Conservation (phyloP, 495 filamentous ascomycete species). For the Penicillium cinerascens region DNA sequence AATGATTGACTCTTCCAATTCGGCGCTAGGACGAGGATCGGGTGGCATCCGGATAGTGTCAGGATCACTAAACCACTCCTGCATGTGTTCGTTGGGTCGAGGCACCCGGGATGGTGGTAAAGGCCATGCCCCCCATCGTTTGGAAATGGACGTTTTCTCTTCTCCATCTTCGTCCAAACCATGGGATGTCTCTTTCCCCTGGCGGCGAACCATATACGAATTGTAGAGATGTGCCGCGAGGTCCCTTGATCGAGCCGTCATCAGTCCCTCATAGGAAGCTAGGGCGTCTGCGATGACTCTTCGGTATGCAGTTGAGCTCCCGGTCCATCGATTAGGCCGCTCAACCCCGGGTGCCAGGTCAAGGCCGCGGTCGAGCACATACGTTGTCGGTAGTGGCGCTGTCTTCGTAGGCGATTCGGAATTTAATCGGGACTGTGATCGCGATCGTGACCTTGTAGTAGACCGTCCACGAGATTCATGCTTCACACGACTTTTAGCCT, state of each 20-base stretch:
- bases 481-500: not conserved
- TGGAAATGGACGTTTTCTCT: constrained; percentile 35
- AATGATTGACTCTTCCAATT: constrained; percentile 63
- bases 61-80: constrained; percentile 39
- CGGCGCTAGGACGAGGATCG: constrained; percentile 47
- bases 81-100: constrained; percentile 45
- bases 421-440: not conserved
- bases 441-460: not conserved
- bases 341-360: constrained; percentile 23
- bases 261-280: constrained; percentile 36
- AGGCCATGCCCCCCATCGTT: constrained; percentile 78
- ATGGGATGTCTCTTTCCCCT: constrained; percentile 30
- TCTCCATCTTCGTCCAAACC: constrained; percentile 15
- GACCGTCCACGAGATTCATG: not conserved
- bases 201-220: constrained; percentile 56
- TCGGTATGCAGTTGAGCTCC: constrained; percentile 57
- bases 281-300: constrained; percentile 54
- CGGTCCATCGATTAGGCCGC: constrained; percentile 52
- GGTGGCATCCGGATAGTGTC: constrained; percentile 44
- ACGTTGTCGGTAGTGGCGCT: constrained; percentile 1
- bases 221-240: constrained; percentile 77
- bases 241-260: constrained; percentile 56
- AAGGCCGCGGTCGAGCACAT: constrained; percentile 21
- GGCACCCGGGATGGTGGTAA: constrained; percentile 58
- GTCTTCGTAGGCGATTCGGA: not conserved